phyloP scores from a whole-genome alignment of 805 yeast species.

The Sugiyamaella marilandica region DNA sequence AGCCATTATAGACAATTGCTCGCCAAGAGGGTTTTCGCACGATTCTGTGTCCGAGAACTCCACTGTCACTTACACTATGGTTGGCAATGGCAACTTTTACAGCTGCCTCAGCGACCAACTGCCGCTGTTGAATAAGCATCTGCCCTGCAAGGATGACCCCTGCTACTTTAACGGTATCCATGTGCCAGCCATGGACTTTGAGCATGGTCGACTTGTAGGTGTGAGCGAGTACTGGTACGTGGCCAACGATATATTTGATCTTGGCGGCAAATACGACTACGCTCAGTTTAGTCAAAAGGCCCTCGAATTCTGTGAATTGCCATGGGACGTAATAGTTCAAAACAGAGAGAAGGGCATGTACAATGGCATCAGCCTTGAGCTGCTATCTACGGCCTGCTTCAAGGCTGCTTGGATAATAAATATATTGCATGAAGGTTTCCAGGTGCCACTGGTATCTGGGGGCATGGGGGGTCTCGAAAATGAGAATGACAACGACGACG shows the following conservation, averaged over 20 bases:
- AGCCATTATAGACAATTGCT: constrained; percentile 64
- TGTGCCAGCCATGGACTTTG: constrained; percentile 82
- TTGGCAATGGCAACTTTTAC: constrained; percentile 77
- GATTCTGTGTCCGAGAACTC: constrained; percentile 6
- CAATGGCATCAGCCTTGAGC: constrained; percentile 50
- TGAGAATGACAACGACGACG: background rate
- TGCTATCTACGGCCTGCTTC: constrained; percentile 76
- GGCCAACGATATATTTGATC: constrained; percentile 81
- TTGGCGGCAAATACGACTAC: constrained; percentile 86
- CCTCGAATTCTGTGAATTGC: constrained; percentile 65
- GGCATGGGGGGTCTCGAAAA: no score
- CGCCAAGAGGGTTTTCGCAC: constrained; percentile 55
- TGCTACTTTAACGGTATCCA: constrained; percentile 94
- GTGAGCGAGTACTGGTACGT: constrained; percentile 98
- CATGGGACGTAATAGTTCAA: constrained; percentile 54
- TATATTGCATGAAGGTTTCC: constrained; percentile 87
- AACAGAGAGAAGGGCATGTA: constrained; percentile 53
- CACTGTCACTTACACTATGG: constrained; percentile 35
- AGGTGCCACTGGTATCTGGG: constrained; percentile 48
- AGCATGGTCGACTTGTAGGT: constrained; percentile 79
- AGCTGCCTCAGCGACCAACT: constrained; percentile 66
- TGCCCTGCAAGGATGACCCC: constrained; percentile 83
- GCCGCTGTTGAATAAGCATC: constrained; percentile 70
- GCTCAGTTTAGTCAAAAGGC: constrained; percentile 61
- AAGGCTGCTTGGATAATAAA: constrained; percentile 93